Base-by-base conservation (phyloP, 2,329 filamentous ascomycete genomes). In the Monilinia aucupariae region DNA sequence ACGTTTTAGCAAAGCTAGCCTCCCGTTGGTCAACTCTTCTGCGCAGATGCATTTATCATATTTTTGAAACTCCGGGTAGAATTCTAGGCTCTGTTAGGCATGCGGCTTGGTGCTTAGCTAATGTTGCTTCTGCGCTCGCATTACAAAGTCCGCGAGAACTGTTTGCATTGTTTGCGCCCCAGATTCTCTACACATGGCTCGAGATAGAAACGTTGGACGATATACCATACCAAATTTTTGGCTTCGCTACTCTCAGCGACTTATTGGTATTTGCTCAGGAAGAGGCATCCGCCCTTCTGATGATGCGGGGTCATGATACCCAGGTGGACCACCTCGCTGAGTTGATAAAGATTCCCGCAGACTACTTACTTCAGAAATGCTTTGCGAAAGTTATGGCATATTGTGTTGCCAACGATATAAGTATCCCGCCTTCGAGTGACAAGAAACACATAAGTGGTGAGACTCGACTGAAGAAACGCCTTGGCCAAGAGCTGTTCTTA, bases 161-260 rank as follows among this genome's bases (percentile, higher is more conserved):
- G 0, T 97, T 99, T 72, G 79, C 80, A 7, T 79, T 97, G 0
- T 99, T 97, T 72, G 87, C 91, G 8, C 86, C 92, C 2, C 94
- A 99, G 71, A 80, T 99, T 8, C 78, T 97, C 3, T 96, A 91
- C 72, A 96, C 92, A 0, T 99, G 92, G 93, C 83, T 96, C 4
- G 85, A 91, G 66, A 77, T 77, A 0, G 83, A 88, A 64, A 76
- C 78, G 1, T 78, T 96, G 9, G 79, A 82, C n/a, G 80, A 85
- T 4, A 89, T 99, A 55, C 93, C 94, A 0, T 96, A 84, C 71
- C 78, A 81, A n/a, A 89, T 94, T 2, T 99, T 99, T 74, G 88
- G 87, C 1, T 99, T 96, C 71, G 64, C 76, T 1, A 84, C 77
- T 20, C 80, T 97, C 2, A 74, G 80, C 22, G 86, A 90, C 5